Evolutionary conservation across 495 filamentous ascomycete species (phyloP).

Genomic region (Xylaria bambusicola): DNA sequence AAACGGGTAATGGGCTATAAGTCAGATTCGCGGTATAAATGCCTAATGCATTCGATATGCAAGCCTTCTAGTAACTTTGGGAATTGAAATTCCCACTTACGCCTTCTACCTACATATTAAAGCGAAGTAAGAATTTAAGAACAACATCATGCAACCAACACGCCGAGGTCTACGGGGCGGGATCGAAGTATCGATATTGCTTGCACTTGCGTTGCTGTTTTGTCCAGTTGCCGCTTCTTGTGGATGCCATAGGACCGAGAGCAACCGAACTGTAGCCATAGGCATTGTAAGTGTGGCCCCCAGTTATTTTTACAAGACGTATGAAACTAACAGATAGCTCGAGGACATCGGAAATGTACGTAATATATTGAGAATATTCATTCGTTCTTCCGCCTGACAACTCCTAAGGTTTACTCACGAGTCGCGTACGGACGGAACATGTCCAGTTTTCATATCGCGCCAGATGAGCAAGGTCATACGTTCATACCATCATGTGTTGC

Average conservation of each 20-base stretch:
- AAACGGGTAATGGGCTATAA: too few relatives aligned
- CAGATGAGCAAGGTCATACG: not conserved
- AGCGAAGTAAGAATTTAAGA: not conserved
- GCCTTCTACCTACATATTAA: too few relatives aligned
- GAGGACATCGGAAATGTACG: not conserved
- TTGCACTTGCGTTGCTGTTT: not conserved
- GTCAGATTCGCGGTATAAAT: too few relatives aligned
- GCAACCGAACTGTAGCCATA: not conserved
- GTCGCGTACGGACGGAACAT: not conserved
- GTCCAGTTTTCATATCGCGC: not conserved
- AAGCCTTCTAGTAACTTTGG: too few relatives aligned
- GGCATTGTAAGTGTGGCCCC: not conserved
- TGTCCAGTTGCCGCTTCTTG: not conserved
- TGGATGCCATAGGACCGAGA: not conserved
- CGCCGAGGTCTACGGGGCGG: not conserved
- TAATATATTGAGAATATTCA: not conserved
- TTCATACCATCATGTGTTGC: conserved; percentile 1
- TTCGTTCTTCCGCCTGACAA: not conserved
- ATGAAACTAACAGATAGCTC: not conserved
- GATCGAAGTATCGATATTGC: not conserved
- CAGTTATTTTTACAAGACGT: not conserved
- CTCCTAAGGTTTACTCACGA: not conserved
- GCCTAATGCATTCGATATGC: too few relatives aligned
- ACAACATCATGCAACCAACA: not conserved
- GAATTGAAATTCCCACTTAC: too few relatives aligned